Evolutionary conservation across 441 rosid genomes (phyloP), one percentile per base, ranked within the genome.

Genomic region (Pelargonium australe): DNA sequence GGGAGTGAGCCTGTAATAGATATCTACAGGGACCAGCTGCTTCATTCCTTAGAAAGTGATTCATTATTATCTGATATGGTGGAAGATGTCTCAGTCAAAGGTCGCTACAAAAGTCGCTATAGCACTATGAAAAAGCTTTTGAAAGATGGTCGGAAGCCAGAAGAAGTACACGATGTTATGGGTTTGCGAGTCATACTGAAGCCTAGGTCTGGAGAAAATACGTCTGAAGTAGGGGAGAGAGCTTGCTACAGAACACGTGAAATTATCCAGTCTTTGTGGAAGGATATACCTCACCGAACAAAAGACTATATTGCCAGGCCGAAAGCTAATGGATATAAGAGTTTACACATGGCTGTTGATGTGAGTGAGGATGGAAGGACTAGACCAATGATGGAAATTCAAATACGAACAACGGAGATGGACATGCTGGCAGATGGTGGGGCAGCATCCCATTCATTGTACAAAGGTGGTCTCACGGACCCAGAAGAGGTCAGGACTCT

Each of bases 101-200:
- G 97, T 1, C 86, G 97, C 53, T 88, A 87, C 72, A 95, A 91
- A 78, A 95, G 96, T 73, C 81, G 87, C 28, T 95, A 87, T 73
- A 95, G 99, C 73, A 90, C 92, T 66, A 95, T 95, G 99, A 95
- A 91, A 88, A 95, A 95, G 81, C 87, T 95, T 12, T 70, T 95
- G 65, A 89, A 77, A 75, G 96, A 92, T 45, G 96, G 97, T 51
- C 81, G 96, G 73, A 90, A 87, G 71, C 94, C 90, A 0, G 97
- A 91, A 72, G 91, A 91, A 78, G 96, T 95, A 5, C 85, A 91
- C 57, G 97, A 95, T 72, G 80, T 95, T 75, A 82, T 95, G 31
- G 99, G 97, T 53, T 78, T 95, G 77, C 82, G 97, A 53, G 90
- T 89, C 23, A 81, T 95, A 70, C 67, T 91, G 83, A 87, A 72